Conservation (phyloP, 306 rosid genomes). For the Lablab purpureus region DNA sequence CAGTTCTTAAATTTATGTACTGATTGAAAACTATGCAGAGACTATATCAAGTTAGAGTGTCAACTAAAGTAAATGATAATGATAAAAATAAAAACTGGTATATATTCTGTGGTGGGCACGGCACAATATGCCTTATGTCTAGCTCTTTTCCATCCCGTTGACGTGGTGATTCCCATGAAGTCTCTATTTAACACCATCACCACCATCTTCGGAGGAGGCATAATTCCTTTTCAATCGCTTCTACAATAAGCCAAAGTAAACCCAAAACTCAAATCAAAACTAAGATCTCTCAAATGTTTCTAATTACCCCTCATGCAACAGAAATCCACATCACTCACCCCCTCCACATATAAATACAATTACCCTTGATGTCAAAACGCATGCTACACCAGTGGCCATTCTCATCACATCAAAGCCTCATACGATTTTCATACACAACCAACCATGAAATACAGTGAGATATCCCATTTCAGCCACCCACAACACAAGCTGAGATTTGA, state of each 20-base stretch:
- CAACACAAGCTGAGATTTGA: constrained; percentile 85
- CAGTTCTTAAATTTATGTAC: neutral
- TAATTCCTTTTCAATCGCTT: constrained; percentile 66
- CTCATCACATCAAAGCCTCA: neutral
- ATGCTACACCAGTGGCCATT: neutral
- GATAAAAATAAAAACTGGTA: constrained; percentile 18
- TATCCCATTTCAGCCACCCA: constrained; percentile 84
- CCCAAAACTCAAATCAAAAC: neutral
- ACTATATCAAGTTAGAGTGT: neutral
- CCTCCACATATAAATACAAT: constrained; percentile 44
- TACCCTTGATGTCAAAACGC: constrained; percentile 28
- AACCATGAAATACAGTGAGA: constrained; percentile 79
- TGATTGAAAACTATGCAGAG: neutral
- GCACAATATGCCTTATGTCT: constrained; percentile 55
- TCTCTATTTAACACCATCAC: constrained; percentile 48
- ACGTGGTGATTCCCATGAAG: constrained; percentile 63
- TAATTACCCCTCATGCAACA: neutral
- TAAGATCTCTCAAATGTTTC: neutral
- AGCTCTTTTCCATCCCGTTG: constrained; percentile 53
- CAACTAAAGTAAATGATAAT: constrained; percentile 38
- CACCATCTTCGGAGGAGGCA: constrained; percentile 55
- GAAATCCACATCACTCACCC: constrained; percentile 14
- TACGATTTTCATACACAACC: neutral
- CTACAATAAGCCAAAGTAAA: constrained; percentile 59
- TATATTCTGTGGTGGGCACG: constrained; percentile 59